phyloP scores from a whole-genome alignment of 202 grass and related monocot genomes.

The Panicum hallii region DNA sequence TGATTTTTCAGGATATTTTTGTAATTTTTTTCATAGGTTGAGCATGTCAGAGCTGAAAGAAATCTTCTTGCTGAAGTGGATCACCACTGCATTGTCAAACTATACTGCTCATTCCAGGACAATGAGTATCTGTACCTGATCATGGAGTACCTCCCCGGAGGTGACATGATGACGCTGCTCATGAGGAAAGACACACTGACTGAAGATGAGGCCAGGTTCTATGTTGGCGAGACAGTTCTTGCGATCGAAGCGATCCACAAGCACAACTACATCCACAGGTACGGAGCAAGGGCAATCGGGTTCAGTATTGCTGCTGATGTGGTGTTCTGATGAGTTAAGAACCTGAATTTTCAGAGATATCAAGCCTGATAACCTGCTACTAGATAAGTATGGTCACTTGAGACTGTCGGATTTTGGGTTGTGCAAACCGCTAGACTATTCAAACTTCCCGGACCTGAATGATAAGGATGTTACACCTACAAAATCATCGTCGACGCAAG shows the following conservation, averaged over 20 bases:
- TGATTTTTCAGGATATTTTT: neutral
- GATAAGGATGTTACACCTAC: constrained; percentile 74
- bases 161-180: constrained; percentile 97
- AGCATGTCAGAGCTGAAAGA: constrained; percentile 99
- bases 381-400: constrained; percentile 92
- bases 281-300: neutral
- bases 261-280: constrained; percentile 98
- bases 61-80: constrained; percentile 99
- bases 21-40: constrained; percentile 59
- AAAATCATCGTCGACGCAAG: constrained; percentile 48
- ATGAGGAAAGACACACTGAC: constrained; percentile 95
- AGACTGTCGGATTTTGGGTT: constrained; percentile 98
- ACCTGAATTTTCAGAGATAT: constrained; percentile 74
- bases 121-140: constrained; percentile 90
- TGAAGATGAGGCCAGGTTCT: constrained; percentile 90
- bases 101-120: constrained; percentile 98
- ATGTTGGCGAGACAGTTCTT: constrained; percentile 83
- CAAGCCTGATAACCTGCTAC: constrained; percentile 97
- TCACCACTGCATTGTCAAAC: constrained; percentile 90
- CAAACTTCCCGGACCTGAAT: constrained; percentile 90
- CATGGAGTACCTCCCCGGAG: constrained; percentile 98
- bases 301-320: neutral
- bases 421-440: constrained; percentile 89
- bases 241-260: constrained; percentile 95
- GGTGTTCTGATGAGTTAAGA: constrained; percentile 29